These are phyloP conservation scores for Solanum lycopersicoides DNA, from an alignment of 257 asterid genomes.

Conservation along the genomic window DNA sequence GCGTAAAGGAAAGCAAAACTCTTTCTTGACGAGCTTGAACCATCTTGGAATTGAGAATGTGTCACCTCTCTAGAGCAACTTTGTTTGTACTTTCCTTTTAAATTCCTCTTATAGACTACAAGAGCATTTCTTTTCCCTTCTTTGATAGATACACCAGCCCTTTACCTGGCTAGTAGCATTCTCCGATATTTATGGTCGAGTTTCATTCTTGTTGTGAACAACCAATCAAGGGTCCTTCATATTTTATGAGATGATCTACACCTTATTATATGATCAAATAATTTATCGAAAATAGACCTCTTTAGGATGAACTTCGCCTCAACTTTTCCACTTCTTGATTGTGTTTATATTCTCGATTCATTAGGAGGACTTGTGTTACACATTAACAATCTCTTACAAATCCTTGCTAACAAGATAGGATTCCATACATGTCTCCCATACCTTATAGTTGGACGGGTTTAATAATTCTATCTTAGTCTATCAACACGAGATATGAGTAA, in stretches of 20 bases:
- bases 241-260: background rate
- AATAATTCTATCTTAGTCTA: background rate
- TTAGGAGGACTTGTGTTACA: background rate
- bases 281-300: background rate
- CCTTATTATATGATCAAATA: background rate
- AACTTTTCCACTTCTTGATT: background rate
- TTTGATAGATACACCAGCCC: background rate
- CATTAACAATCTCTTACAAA: background rate
- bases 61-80: background rate
- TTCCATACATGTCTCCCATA: background rate
- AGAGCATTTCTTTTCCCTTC: background rate
- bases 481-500: background rate
- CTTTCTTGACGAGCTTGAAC: background rate
- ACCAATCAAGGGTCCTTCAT: background rate
- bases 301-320: background rate
- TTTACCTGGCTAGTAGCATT: background rate
- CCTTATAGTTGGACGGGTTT: background rate
- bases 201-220: background rate
- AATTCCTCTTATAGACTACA: background rate
- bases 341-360: background rate
- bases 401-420: background rate
- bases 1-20: background rate
- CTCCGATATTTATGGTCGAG: background rate
- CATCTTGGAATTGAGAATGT: background rate
- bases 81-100: background rate